phyloP scores from a whole-genome alignment of 1,284 basidiomycete species.

The Apiotrichum gracile region DNA sequence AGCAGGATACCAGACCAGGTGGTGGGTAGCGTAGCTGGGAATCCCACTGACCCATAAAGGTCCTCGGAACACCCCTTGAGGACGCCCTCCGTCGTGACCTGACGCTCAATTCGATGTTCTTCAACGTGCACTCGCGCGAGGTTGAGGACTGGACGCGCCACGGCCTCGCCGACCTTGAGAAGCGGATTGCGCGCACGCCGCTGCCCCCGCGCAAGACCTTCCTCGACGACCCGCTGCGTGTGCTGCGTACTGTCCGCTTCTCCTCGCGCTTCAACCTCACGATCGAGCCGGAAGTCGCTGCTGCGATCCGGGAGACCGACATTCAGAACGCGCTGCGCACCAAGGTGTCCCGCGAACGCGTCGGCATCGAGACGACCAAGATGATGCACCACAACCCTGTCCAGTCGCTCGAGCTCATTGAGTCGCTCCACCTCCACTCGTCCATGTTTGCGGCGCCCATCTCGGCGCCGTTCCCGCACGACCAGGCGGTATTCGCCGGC shows the following conservation, averaged over 20 bases:
- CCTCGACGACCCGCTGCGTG: constrained; percentile 85
- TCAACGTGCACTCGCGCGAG: constrained; percentile 81
- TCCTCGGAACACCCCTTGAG: constrained; percentile 85
- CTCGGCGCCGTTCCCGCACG: constrained; percentile 44
- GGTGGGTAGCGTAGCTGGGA: constrained; percentile 50
- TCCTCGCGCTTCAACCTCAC: constrained; percentile 81
- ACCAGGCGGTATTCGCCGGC: constrained; percentile 55
- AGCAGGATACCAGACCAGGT: constrained; percentile 86
- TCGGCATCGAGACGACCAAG: constrained; percentile 82
- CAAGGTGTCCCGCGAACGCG: constrained; percentile 84
- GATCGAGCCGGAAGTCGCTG: constrained; percentile 65
- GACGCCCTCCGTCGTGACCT: constrained; percentile 88
- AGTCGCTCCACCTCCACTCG: constrained; percentile 62
- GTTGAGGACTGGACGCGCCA: constrained; percentile 86
- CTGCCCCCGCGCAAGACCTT: constrained; percentile 83
- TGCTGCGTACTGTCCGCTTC: constrained; percentile 86
- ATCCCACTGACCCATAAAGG: constrained; percentile 52
- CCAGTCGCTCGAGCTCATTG: constrained; percentile 65
- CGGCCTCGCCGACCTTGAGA: constrained; percentile 77
- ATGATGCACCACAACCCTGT: constrained; percentile 78
- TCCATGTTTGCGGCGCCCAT: constrained; percentile 57
- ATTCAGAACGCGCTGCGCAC: constrained; percentile 69
- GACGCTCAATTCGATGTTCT: constrained; percentile 95
- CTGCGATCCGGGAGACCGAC: constrained; percentile 59
- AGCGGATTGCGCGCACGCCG: constrained; percentile 81